These are phyloP conservation scores for Bolboschoenoplectus hybrid DNA, from an alignment of 202 grass and related monocot species.

Conservation along the genomic window DNA sequence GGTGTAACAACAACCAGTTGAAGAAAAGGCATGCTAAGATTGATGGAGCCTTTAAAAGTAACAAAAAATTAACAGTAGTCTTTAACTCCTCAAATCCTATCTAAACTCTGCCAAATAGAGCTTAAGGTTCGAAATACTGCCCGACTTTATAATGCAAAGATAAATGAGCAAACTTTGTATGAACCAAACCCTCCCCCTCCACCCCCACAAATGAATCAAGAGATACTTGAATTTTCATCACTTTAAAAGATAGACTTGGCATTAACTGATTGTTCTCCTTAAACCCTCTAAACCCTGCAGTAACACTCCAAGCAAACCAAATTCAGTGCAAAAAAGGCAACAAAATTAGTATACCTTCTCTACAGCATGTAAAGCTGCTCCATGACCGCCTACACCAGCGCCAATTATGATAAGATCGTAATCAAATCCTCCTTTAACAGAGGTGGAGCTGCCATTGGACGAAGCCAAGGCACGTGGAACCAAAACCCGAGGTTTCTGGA, in stretches of 20 bases:
- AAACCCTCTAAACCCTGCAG: slow-evolving; percentile 32
- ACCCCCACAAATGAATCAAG: not conserved
- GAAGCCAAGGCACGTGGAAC: slow-evolving; percentile 25
- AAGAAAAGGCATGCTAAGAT: not conserved
- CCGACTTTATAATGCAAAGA: not conserved
- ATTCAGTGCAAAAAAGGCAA: not conserved
- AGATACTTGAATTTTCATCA: not conserved
- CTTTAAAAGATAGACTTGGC: not conserved
- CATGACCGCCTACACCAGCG: slow-evolving; percentile 79
- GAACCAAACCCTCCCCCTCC: not conserved
- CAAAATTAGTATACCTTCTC: slow-evolving; percentile 56
- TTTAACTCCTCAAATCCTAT: not conserved
- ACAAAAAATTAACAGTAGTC: not conserved
- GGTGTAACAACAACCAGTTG: not conserved
- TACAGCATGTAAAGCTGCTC: slow-evolving; percentile 80
- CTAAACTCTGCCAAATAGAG: not conserved
- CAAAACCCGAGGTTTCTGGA: slow-evolving; percentile 39
- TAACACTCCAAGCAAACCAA: not conserved
- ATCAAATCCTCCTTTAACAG: slow-evolving; percentile 53
- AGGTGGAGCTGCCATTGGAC: slow-evolving; percentile 40
- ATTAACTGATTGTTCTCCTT: not conserved
- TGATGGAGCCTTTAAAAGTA: no score
- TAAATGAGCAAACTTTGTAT: not conserved
- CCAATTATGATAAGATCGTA: slow-evolving; percentile 95
- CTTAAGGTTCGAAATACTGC: not conserved